These are phyloP conservation scores for Suhomyces coccinellae DNA, from an alignment of 1,139 yeast genomes.

Conservation along the genomic window DNA sequence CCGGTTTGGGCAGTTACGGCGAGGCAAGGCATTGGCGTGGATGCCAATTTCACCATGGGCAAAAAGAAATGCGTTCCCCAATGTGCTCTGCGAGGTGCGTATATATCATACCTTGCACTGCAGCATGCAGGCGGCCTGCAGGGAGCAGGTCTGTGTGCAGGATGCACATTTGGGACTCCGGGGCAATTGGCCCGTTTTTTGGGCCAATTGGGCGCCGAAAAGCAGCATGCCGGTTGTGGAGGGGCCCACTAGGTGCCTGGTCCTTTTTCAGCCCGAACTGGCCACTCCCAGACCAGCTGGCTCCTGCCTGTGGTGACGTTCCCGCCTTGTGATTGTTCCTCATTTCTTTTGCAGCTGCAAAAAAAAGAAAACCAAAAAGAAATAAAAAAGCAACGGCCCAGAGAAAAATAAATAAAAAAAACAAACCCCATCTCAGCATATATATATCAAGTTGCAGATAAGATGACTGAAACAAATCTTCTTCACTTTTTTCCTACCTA, in stretches of 20 bases:
- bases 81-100: slow-evolving; percentile 11
- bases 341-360: slow-evolving; percentile 13
- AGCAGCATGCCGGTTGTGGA: too few relatives aligned
- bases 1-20: background rate
- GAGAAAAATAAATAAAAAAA: slow-evolving; percentile 8
- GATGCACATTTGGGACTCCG: background rate
- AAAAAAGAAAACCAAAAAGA: slow-evolving; percentile 6
- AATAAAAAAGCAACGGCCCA: slow-evolving; percentile 12
- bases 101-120: slow-evolving; percentile 12
- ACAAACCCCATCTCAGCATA: slow-evolving; percentile 8
- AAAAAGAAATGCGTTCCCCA: slow-evolving; percentile 11
- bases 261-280: too few relatives aligned
- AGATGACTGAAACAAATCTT: slow-evolving; percentile 5
- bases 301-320: slow-evolving; percentile 5
- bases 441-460: slow-evolving; percentile 12
- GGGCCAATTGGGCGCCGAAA: too few relatives aligned
- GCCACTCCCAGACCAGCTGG: too few relatives aligned
- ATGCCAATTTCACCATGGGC: slow-evolving; percentile 1
- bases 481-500: background rate
- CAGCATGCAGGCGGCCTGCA: slow-evolving; percentile 5
- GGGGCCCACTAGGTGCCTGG: too few relatives aligned
- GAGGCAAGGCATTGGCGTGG: background rate
- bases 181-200: too few relatives aligned
- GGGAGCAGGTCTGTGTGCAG: background rate
- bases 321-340: slow-evolving; percentile 9